These are phyloP conservation scores for Cyclaneusma minus DNA, from an alignment of 2,329 filamentous ascomycete species.

Conservation along the genomic window DNA sequence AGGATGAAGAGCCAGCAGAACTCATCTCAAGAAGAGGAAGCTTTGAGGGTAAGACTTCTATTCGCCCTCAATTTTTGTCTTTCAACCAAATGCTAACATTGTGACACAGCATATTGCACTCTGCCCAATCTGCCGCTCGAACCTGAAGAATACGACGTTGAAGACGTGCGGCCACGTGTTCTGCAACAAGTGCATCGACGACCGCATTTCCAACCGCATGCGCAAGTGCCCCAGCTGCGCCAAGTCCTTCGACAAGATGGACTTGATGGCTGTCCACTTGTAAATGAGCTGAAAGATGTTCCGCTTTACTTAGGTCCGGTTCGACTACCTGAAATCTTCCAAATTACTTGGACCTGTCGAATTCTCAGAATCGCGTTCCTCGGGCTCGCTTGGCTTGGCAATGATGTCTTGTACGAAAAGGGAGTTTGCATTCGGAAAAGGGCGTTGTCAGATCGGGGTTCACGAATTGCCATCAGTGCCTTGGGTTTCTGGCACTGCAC, in stretches of 20 bases:
- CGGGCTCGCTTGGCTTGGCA: too few species aligned
- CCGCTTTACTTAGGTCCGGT: too few species aligned
- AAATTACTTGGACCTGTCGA: too few species aligned
- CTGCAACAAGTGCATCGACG: slow-evolving; percentile 79
- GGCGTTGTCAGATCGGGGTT: too few species aligned
- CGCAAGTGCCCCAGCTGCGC: slow-evolving; percentile 93
- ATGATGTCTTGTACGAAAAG: too few species aligned
- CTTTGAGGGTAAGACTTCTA: slow-evolving; percentile 60
- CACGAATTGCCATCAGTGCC: too few species aligned
- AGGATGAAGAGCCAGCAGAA: slow-evolving; percentile 71
- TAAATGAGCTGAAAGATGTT: too few species aligned
- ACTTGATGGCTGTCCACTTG: slow-evolving; percentile 62
- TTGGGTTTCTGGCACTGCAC: too few species aligned
- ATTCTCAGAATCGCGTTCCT: too few species aligned
- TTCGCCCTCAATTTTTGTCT: slow-evolving; percentile 8
- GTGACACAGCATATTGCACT: slow-evolving; percentile 51
- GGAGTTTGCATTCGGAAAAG: too few species aligned
- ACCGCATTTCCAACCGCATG: slow-evolving; percentile 76
- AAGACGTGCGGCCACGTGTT: slow-evolving; percentile 93
- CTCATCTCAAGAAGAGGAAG: slow-evolving; percentile 68
- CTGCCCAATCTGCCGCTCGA: slow-evolving; percentile 82
- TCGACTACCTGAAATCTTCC: too few species aligned
- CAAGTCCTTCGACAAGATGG: slow-evolving; percentile 78
- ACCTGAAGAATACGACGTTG: slow-evolving; percentile 87
- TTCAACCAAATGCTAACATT: slow-evolving; percentile 18